Evolutionary conservation across 116 monocot species (phyloP).

Genomic region (Cymodocea nodosa): DNA sequence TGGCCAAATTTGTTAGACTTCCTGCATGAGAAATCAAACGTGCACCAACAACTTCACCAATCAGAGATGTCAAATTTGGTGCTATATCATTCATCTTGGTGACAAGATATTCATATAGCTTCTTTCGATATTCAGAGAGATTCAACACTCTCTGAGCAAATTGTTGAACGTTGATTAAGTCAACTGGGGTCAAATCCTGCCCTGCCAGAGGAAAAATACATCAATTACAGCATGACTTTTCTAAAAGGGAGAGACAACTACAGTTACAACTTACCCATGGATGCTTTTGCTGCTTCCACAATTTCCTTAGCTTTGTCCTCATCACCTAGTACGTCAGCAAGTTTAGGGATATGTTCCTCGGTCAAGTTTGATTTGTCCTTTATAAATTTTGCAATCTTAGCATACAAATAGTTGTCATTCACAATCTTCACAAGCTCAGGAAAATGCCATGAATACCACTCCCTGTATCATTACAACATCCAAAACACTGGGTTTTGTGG

Average conservation of each 20-base stretch:
- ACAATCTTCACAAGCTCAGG: conserved; percentile 85
- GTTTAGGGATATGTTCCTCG: conserved; percentile 46
- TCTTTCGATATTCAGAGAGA: conserved; percentile 77
- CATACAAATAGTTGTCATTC: conserved; percentile 81
- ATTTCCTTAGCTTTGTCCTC: conserved; percentile 92
- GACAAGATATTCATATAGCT: conserved; percentile 74
- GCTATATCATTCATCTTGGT: conserved; percentile 92
- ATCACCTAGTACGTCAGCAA: conserved; percentile 78
- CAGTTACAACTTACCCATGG: conserved; percentile 48
- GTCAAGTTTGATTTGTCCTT: conserved; percentile 70
- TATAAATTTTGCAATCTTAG: conserved; percentile 65
- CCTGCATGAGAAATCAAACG: conserved; percentile 92
- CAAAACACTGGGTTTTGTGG: background rate
- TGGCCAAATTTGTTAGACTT: conserved; percentile 85
- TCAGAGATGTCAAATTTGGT: conserved; percentile 65
- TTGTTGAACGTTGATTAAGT: conserved; percentile 78
- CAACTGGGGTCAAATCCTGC: conserved; percentile 72
- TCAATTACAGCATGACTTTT: background rate
- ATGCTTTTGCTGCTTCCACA: conserved; percentile 95
- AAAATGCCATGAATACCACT: conserved; percentile 96
- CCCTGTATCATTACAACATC: conserved; percentile 22
- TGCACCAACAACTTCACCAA: conserved; percentile 86
- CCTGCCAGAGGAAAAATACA: conserved; percentile 30
- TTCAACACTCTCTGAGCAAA: conserved; percentile 78
- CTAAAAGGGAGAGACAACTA: background rate